Conservation (phyloP, 805 yeast species). For the Saccharomycopsis capsularis region DNA sequence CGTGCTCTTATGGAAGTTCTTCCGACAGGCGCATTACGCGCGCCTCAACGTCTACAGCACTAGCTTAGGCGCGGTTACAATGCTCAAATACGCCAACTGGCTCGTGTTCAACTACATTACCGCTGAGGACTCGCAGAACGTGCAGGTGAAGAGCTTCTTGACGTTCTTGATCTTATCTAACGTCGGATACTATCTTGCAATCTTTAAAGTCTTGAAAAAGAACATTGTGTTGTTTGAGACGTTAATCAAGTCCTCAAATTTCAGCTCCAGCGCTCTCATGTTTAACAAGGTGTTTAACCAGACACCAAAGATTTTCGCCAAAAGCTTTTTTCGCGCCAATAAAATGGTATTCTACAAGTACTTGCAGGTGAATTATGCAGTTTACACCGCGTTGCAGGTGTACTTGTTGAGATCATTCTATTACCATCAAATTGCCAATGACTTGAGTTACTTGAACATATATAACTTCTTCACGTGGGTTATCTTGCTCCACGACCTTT, state of each 20-base stretch:
- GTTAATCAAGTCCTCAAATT: conserved; percentile 14
- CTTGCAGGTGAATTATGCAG: conserved; percentile 8
- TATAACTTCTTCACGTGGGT: conserved; percentile 18
- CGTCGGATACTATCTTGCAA: conserved; percentile 4
- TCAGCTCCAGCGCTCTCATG: conserved; percentile 8
- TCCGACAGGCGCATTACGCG: conserved; percentile 3
- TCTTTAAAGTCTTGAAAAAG: conserved; percentile 12
- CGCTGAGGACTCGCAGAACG: conserved; percentile 17
- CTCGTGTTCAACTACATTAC: conserved; percentile 8
- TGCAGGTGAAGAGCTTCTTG: conserved; percentile 14
- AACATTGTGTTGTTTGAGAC: conserved; percentile 12
- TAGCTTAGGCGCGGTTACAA: not conserved
- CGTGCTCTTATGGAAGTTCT: conserved; percentile 3
- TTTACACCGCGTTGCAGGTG: conserved; percentile 6
- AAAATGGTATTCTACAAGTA: conserved; percentile 1
- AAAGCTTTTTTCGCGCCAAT: not conserved
- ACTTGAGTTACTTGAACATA: conserved; percentile 16
- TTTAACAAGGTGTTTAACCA: conserved; percentile 11
- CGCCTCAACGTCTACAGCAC: conserved; percentile 2
- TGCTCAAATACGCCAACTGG: conserved; percentile 9
- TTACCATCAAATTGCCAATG: conserved; percentile 21
- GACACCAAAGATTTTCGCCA: not conserved
- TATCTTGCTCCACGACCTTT: conserved; percentile 12
- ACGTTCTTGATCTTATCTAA: conserved; percentile 7
- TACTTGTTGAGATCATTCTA: conserved; percentile 15